Evolutionary conservation across 2,329 filamentous ascomycete species (phyloP).

Genomic region (Ascochyta koolunga): DNA sequence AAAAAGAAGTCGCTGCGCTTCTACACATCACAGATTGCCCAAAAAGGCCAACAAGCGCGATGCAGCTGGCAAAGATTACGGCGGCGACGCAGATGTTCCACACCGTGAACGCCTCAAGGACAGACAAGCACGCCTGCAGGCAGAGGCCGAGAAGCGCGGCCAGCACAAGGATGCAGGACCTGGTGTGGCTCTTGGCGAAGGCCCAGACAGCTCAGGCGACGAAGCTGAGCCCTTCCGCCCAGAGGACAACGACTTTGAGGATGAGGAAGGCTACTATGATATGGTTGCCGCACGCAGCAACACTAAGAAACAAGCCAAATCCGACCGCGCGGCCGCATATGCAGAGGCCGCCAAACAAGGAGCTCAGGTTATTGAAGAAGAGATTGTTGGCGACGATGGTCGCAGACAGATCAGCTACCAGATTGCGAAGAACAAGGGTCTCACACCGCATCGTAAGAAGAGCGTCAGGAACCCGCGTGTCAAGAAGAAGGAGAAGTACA

Average conservation of each 20-base stretch:
- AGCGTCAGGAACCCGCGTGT: conserved; percentile 92
- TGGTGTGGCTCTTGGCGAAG: conserved; percentile 69
- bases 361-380: conserved; percentile 68
- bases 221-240: conserved; percentile 57
- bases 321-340: conserved; percentile 66
- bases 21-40: conserved; percentile 96
- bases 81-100: conserved; percentile 82
- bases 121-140: conserved; percentile 81
- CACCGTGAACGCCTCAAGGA: conserved; percentile 88
- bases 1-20: conserved; percentile 94
- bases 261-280: conserved; percentile 84
- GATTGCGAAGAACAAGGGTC: conserved; percentile 97
- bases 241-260: conserved; percentile 52
- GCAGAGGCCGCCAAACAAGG: conserved; percentile 61
- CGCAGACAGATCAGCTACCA: conserved; percentile 92
- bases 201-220: conserved; percentile 69
- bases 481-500: conserved; percentile 97
- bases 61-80: conserved; percentile 72
- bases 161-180: conserved; percentile 60
- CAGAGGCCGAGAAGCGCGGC: conserved; percentile 85
- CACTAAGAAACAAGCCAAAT: conserved; percentile 74
- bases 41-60: conserved; percentile 87
- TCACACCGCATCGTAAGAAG: conserved; percentile 89
- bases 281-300: conserved; percentile 74
- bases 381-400: conserved; percentile 77